Evolutionary conservation across 164 flowering plant genomes (phyloP).

Genomic region (Warburgia ugandensis): DNA sequence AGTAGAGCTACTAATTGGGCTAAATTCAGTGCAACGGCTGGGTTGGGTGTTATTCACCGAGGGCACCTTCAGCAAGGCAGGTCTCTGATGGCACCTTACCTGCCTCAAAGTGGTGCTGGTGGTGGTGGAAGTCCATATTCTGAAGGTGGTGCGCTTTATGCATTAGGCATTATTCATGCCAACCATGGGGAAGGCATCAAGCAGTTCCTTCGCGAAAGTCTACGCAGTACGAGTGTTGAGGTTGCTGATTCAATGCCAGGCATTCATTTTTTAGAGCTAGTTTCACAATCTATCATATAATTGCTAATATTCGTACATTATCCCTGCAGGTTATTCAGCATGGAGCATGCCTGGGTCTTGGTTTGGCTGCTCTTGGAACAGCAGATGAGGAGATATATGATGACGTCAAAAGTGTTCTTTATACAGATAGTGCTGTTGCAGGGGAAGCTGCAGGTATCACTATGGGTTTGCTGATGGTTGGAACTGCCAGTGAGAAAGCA

Average conservation of each 20-base stretch:
- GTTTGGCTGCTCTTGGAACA: slow-evolving; percentile 85
- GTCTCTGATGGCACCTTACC: slow-evolving; percentile 89
- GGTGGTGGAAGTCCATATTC: slow-evolving; percentile 93
- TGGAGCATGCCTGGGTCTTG: slow-evolving; percentile 93
- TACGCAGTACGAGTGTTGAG: slow-evolving; percentile 80
- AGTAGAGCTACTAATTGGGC: slow-evolving; percentile 97
- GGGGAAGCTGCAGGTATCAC: slow-evolving; percentile 96
- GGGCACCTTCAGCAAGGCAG: slow-evolving; percentile 93
- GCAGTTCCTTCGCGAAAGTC: slow-evolving; percentile 82
- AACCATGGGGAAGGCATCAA: slow-evolving; percentile 96
- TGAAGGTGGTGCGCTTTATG: slow-evolving; percentile 94
- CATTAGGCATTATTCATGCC: slow-evolving; percentile 88
- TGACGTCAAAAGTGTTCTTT: slow-evolving; percentile 70
- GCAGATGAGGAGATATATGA: slow-evolving; percentile 92
- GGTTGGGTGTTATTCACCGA: slow-evolving; percentile 83
- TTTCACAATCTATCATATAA: no score
- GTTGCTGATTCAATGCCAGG: no score
- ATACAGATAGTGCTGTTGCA: slow-evolving; percentile 92
- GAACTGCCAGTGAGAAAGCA: slow-evolving; percentile 90
- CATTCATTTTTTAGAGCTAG: no score
- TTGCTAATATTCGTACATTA: neutral
- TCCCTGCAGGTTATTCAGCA: slow-evolving; percentile 81
- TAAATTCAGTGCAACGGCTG: slow-evolving; percentile 92
- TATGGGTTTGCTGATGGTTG: slow-evolving; percentile 92
- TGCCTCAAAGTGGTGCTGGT: slow-evolving; percentile 82